A percentile compares a stretch with the other conserved stretches of the same genome.
Conservation (phyloP, 148 eudicot species). For the Silene latifolia region DNA sequence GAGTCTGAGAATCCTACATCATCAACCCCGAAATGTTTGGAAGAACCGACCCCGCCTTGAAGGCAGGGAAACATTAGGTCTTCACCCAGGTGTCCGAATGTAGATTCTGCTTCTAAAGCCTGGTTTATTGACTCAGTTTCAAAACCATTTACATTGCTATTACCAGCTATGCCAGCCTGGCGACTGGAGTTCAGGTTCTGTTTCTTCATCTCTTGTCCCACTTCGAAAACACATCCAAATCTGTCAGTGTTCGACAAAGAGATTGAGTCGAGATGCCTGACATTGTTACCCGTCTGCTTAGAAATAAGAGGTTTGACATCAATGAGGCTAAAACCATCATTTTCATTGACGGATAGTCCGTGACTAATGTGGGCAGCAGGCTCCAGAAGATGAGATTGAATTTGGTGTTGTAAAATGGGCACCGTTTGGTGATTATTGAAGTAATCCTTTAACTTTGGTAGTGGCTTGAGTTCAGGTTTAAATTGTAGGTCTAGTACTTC, state of each 20-base stretch:
- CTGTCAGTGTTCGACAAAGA: slow-evolving; percentile 30
- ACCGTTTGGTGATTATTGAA: slow-evolving; percentile 35
- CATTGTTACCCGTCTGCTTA: slow-evolving; percentile 21
- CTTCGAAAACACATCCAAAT: slow-evolving; percentile 29
- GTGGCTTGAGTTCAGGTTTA: slow-evolving; percentile 38
- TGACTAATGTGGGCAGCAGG: slow-evolving; percentile 22
- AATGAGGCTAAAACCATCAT: slow-evolving; percentile 21
- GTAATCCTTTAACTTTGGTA: slow-evolving; percentile 24
- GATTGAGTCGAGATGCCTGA: slow-evolving; percentile 25
- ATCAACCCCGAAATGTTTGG: slow-evolving; percentile 37
- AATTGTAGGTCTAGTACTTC: slow-evolving; percentile 42
- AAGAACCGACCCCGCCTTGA: slow-evolving; percentile 37
- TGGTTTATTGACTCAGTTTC: slow-evolving; percentile 38
- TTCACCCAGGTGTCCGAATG: slow-evolving; percentile 36
- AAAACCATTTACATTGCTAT: slow-evolving; percentile 26
- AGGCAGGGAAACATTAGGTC: slow-evolving; percentile 36
- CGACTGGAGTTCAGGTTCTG: slow-evolving; percentile 25
- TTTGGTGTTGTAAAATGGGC: slow-evolving; percentile 26
- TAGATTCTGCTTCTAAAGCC: slow-evolving; percentile 29
- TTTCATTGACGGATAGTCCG: slow-evolving; percentile 35
- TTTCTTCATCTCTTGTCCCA: slow-evolving; percentile 30
- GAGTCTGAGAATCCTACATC: slow-evolving; percentile 34
- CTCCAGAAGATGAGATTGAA: slow-evolving; percentile 20
- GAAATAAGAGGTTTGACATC: slow-evolving; percentile 29
- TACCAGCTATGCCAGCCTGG: slow-evolving; percentile 31